Base-by-base conservation (phyloP, 495 filamentous ascomycete genomes). In the Annulohypoxylon moriforme region DNA sequence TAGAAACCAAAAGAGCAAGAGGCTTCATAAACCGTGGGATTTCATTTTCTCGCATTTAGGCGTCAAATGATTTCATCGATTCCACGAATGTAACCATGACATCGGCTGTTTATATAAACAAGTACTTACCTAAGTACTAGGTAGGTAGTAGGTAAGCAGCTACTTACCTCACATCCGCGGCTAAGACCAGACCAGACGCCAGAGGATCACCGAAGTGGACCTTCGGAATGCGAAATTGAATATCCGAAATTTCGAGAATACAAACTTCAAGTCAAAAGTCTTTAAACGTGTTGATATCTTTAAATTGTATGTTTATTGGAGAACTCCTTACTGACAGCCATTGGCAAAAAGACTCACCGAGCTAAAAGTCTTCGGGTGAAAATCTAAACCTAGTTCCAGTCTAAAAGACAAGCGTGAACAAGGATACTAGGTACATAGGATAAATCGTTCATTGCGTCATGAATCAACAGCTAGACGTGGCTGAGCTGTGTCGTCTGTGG, bases 31-130 rank as follows among this genome's bases (percentile, higher is more conserved):
- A 34, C 20, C 29, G 10, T 56, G 29, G 49, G 47, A 67, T 2
- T 2, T 50, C 50, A 67, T 2, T 2, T 50, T 59, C 13, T 18
- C 8, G 18, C 7, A 29, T 24, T 20, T 31, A 59, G 27, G 27
- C 6, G 6, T 38, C 27, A 52, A 59, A 52, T 50, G 46, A 20
- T 66, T 53, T 36, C 40, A 44, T 44, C 6, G 60, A 40, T 67
- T 60, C 53, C 46, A 64, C 44, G 9, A 49, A 63, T 63, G 59
- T 64, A 69, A 58, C 61, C 60, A 40, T 56, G 58, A 44, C 52
- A 46, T 33, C 22, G 60, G 25, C 42, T 29, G 36, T 16, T 10
- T 40, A 44, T 20, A 20, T 31, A 31, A 16, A 25, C 34, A 10
- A 38, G 22, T 53, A 33, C 27, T 31, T 53, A 31, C n/a, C n/a